phyloP scores from a whole-genome alignment of 169 alveolate species.

The Plasmodium relictum region DNA sequence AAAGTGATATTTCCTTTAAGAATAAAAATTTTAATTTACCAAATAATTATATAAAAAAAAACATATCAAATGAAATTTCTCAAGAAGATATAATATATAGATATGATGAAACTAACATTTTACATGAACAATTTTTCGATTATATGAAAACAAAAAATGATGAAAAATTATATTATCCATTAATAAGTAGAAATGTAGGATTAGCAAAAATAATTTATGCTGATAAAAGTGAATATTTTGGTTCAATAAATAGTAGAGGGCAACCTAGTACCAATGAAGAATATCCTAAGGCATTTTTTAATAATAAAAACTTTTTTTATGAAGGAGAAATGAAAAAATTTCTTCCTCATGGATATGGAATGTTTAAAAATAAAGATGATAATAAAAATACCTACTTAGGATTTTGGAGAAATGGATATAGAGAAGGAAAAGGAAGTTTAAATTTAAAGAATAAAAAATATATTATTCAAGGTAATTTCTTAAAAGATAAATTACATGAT shows the following conservation, averaged over 20 bases:
- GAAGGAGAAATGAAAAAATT: conserved; percentile 77
- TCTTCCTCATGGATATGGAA: conserved; percentile 76
- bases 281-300: conserved; percentile 73
- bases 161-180: conserved; percentile 54
- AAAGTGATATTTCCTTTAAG: no score
- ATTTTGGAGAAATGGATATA: conserved; percentile 76
- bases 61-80: no score
- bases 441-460: conserved; percentile 61
- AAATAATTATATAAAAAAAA: no score
- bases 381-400: conserved; percentile 69
- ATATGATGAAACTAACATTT: conserved; percentile 10
- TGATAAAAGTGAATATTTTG: conserved; percentile 76
- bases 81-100: no score
- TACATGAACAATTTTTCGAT: conserved; percentile 47
- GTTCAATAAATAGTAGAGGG: conserved; percentile 68
- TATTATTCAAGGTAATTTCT: conserved; percentile 60
- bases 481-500: conserved; percentile 60
- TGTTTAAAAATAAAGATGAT: conserved; percentile 72
- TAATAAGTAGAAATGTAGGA: conserved; percentile 45
- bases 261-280: conserved; percentile 70
- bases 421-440: conserved; percentile 73
- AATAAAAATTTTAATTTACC: no score
- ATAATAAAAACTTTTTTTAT: conserved; percentile 54
- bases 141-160: conserved; percentile 63
- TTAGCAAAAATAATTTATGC: conserved; percentile 73